Evolutionary conservation across 164 flowering plant genomes (phyloP), one percentile per base, ranked within the genome.

Genomic region (Magnolia sinica): DNA sequence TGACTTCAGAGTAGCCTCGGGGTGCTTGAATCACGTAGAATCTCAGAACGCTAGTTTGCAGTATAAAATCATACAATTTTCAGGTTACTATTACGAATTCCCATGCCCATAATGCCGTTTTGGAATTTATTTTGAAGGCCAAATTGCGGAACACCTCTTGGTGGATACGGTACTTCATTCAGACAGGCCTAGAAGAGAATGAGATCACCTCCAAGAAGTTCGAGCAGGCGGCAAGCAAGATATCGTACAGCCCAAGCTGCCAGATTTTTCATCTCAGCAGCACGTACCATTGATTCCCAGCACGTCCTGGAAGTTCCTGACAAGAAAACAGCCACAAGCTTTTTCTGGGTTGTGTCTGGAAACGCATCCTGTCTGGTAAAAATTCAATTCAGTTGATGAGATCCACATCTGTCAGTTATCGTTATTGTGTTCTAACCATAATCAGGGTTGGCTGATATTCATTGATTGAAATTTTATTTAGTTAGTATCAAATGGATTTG

Each of bases 231-330:
- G 89, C 91, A 22, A 50, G 75, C 71, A 87, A 86, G 86, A 80
- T 50, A 65, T 86, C 90, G 14, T 93, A 85, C 87, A 83, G 77
- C 64, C 90, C 98, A 27, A 78, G 82, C 80, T 93, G 98, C 83
- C 98, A 93, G 86, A 80, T 93, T 50, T 91, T 93, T 79, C 98
- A 93, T 82, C 89, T 93, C 79, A 89, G 82, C 80, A 90, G 83
- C 22, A 82, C 93, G 23, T 87, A 84, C 82, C 85, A 81, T 72
- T 89, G 76, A 89, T 29, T 14, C 5, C 71, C 29, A 31, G 10
- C 49, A 16, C 50, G 4, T 31, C 71, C 10, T 16, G 18, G 18
- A 16, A 0, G 10, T 55, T 55, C 61, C 13, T 9, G 61, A 9
- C 10, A 55, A 11, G 45, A 37, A 68, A 16, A 14, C 50, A 29